Conservation (phyloP, 148 eudicot species). For the Beta vulgaris region DNA sequence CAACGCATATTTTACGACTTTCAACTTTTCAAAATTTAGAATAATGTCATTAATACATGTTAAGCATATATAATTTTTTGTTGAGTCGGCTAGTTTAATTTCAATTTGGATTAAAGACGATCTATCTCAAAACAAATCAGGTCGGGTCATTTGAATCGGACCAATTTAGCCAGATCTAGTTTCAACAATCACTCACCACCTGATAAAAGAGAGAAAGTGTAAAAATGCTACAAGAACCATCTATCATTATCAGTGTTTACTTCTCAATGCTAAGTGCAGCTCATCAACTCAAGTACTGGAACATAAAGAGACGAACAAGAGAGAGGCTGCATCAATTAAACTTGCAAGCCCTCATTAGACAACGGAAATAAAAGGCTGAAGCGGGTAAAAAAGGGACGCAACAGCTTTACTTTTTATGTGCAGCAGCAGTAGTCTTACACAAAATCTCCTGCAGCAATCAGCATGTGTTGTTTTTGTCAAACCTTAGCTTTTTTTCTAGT, state of each 20-base stretch:
- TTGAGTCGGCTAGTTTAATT: no score
- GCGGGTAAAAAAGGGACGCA: constrained; percentile 8
- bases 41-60: no score
- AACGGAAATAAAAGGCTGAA: not conserved
- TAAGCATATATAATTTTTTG: no score
- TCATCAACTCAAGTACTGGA: no score
- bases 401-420: not conserved
- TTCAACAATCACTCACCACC: not conserved
- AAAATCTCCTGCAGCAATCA: not conserved
- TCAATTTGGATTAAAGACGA: not conserved
- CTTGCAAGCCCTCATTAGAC: constrained; percentile 15
- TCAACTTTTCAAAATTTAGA: no score
- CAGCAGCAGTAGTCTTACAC: not conserved
- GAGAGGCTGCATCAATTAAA: constrained; percentile 22
- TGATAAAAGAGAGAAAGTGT: constrained; percentile 1
- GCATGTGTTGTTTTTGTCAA: constrained; percentile 32
- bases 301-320: not conserved
- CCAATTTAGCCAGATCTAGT: not conserved
- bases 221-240: constrained; percentile 43
- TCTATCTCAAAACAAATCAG: no score
- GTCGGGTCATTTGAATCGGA: not conserved
- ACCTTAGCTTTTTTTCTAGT: not conserved
- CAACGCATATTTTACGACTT: no score
- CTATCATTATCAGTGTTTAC: constrained; percentile 68
- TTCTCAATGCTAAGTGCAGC: constrained; percentile 30